Conservation (phyloP, 495 filamentous ascomycete species). For the Platismatia glauca region DNA sequence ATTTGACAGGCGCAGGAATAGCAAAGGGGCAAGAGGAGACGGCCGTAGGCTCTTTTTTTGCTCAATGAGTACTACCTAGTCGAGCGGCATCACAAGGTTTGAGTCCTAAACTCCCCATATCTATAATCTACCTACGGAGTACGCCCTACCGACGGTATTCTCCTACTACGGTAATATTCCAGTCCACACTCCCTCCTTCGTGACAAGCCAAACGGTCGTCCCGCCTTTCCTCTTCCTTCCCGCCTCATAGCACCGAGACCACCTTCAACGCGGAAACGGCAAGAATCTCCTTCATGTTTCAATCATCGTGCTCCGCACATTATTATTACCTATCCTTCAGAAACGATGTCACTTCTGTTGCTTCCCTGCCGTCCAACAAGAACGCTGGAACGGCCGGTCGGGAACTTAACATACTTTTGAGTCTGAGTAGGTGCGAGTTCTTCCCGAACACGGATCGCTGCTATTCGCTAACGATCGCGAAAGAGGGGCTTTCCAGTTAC, state of each 20-base stretch:
- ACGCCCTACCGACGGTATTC: too few species aligned
- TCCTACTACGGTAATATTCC: neutral
- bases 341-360: neutral
- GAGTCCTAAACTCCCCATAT: neutral
- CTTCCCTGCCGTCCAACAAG: neutral
- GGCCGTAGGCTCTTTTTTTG: neutral
- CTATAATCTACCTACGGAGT: too few species aligned
- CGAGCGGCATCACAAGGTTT: neutral
- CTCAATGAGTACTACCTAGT: neutral
- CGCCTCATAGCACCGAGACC: neutral
- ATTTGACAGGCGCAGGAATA: neutral
- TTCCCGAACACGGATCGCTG: neutral
- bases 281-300: neutral
- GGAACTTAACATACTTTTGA: neutral
- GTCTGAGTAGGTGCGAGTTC: neutral
- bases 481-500: accelerated
- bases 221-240: neutral
- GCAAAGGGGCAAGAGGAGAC: neutral
- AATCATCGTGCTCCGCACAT: neutral
- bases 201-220: too few species aligned
- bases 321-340: neutral
- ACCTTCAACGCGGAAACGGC: neutral
- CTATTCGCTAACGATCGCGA: too few species aligned
- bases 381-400: neutral
- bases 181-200: neutral